phyloP scores from a whole-genome alignment of 768 basidiomycete species.

The Phallus indusiatus region DNA sequence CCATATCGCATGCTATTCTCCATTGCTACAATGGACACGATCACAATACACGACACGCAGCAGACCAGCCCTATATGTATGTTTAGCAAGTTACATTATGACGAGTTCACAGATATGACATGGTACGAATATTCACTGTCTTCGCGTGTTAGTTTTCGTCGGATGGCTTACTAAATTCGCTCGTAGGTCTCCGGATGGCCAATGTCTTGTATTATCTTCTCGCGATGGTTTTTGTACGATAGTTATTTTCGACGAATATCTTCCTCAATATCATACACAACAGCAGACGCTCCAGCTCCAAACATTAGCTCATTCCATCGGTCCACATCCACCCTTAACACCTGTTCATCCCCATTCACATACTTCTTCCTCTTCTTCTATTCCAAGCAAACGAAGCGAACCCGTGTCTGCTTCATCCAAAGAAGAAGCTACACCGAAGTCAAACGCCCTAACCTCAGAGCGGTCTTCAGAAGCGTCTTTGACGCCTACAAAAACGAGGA shows the following conservation, averaged over 20 bases:
- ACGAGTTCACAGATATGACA: slow-evolving; percentile 93
- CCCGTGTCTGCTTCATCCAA: background rate
- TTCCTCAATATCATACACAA: slow-evolving; percentile 80
- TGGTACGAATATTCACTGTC: slow-evolving; percentile 51
- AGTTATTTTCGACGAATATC: slow-evolving; percentile 88
- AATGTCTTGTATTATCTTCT: slow-evolving; percentile 82
- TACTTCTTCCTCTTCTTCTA: slow-evolving; percentile 17
- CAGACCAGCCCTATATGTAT: slow-evolving; percentile 87
- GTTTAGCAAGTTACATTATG: slow-evolving; percentile 91
- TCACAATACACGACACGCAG: slow-evolving; percentile 94
- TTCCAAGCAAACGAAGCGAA: slow-evolving; percentile 27
- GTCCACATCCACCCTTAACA: slow-evolving; percentile 17
- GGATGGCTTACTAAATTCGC: background rate
- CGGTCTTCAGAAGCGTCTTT: background rate
- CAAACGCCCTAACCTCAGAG: too few species aligned
- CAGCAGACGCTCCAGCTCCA: slow-evolving; percentile 86
- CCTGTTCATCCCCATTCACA: slow-evolving; percentile 13
- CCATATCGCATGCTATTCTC: slow-evolving; percentile 94
- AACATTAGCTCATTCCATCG: slow-evolving; percentile 66
- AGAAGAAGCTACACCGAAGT: too few species aligned
- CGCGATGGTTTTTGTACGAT: slow-evolving; percentile 97
- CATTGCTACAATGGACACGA: slow-evolving; percentile 92
- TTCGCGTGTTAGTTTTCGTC: background rate
- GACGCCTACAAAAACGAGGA: background rate
- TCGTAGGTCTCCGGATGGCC: slow-evolving; percentile 89